Evolutionary conservation across 345 rosid genomes (phyloP), one percentile per base, ranked within the genome.

Genomic region (Brassica rapa): DNA sequence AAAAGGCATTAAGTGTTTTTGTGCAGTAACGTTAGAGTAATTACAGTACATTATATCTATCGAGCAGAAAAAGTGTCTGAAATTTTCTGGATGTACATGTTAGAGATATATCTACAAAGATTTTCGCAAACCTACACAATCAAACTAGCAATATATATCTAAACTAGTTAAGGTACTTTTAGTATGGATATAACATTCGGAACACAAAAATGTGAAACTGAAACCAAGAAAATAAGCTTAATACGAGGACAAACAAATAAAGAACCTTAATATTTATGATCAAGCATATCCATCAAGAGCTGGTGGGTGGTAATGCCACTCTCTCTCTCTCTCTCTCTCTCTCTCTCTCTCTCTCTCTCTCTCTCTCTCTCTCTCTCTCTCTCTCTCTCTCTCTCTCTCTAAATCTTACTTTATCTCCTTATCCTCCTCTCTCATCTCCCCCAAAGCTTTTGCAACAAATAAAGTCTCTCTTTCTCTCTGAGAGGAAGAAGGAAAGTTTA

Each of bases 401-500:
- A 29, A 77, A 69, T 73, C 76, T 81, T 76, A 72, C 82, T 80
- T 65, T 74, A 70, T 71, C 80, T 72, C 80, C 41, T 66, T 83
- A 68, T 80, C 79, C 83, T 78, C 81, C 83, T 62, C 81, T 79
- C 80, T 71, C 85, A 74, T 78, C 85, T 76, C 65, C 55, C 30
- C 83, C 73, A 81, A 87, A 89, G 88, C 97, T 92, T 89, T 88
- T 84, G 78, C 91, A 86, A 94, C 91, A 92, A 92, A 87, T 88
- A 87, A 92, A 85, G 90, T 78, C 65, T 46, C 57, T 46, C 85
- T 72, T 63, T 75, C 73, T 60, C 86, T 72, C 75, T 46, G 80
- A 71, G 70, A 79, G 61, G 76, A 63, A 79, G 72, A 78, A 57
- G 68, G 64, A 77, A 72, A 79, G 64, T 57, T 70, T 68, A 66